These are phyloP conservation scores for Monilinia laxa DNA, from an alignment of 2,329 filamentous ascomycete genomes.

Conservation along the genomic window DNA sequence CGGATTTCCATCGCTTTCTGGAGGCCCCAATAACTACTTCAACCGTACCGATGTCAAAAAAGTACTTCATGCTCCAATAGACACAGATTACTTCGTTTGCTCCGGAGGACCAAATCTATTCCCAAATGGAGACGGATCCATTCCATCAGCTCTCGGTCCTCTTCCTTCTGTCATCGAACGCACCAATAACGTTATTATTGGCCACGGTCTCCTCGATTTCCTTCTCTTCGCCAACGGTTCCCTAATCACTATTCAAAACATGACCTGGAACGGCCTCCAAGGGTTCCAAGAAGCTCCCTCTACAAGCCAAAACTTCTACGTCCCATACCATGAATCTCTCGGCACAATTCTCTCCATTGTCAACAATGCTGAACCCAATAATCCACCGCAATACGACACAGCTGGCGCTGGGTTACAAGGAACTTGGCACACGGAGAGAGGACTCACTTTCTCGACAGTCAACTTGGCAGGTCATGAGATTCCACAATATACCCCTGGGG, in stretches of 20 bases:
- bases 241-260: slow-evolving; percentile 65
- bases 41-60: slow-evolving; percentile 59
- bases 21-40: slow-evolving; percentile 59
- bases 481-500: slow-evolving; percentile 56
- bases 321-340: slow-evolving; percentile 48
- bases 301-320: slow-evolving; percentile 31
- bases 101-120: slow-evolving; percentile 47
- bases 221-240: slow-evolving; percentile 63
- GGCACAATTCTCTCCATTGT: slow-evolving; percentile 47
- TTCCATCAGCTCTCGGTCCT: slow-evolving; percentile 50
- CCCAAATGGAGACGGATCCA: slow-evolving; percentile 48
- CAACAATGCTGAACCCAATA: slow-evolving; percentile 27
- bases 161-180: slow-evolving; percentile 61
- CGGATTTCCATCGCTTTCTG: slow-evolving; percentile 49
- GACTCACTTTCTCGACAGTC: slow-evolving; percentile 59
- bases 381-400: slow-evolving; percentile 31
- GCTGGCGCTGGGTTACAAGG: slow-evolving; percentile 44
- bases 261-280: slow-evolving; percentile 66
- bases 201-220: slow-evolving; percentile 61
- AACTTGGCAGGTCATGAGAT: slow-evolving; percentile 54
- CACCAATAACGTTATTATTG: slow-evolving; percentile 60
- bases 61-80: slow-evolving; percentile 56
- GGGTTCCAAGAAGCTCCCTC: slow-evolving; percentile 53
- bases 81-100: slow-evolving; percentile 53
- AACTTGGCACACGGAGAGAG: slow-evolving; percentile 58